phyloP scores from a whole-genome alignment of 768 basidiomycete genomes.

The Mycena leptocephala region DNA sequence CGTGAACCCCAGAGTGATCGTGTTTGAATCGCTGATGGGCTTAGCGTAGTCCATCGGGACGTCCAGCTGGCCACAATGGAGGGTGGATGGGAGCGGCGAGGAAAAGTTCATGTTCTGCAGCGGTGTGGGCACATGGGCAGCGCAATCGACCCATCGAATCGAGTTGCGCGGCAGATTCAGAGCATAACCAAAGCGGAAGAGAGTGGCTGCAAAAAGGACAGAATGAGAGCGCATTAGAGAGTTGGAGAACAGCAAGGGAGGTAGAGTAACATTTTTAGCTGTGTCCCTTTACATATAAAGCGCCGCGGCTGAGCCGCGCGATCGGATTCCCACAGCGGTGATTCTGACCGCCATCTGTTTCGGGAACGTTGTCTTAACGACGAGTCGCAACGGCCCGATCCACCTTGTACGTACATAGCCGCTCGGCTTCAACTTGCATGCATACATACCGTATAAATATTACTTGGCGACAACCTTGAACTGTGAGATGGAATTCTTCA shows the following conservation, averaged over 20 bases:
- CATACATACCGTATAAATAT: no score
- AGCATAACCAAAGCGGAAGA: neutral
- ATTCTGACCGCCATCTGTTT: no score
- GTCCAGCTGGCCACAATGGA: constrained; percentile 20
- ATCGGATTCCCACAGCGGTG: no score
- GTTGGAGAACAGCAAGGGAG: neutral
- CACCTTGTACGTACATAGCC: no score
- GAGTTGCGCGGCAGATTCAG: neutral
- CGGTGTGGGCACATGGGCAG: constrained; percentile 42
- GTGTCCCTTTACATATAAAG: neutral
- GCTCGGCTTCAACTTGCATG: no score
- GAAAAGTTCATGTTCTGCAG: constrained; percentile 15
- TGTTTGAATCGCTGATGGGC: constrained; percentile 16
- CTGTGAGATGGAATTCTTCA: no score
- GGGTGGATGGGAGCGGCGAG: constrained; percentile 7
- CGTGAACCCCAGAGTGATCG: constrained; percentile 25
- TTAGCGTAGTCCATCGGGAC: constrained; percentile 26
- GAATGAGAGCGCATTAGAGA: constrained; percentile 4
- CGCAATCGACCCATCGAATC: constrained; percentile 29
- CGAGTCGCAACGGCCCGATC: no score
- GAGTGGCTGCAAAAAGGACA: constrained; percentile 7
- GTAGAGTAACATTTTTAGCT: neutral
- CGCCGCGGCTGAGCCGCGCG: neutral
- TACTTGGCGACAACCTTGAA: no score
- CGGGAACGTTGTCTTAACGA: no score